Evolutionary conservation across 176 grass and related monocot species (phyloP).

Genomic region (Hordeum marinum): DNA sequence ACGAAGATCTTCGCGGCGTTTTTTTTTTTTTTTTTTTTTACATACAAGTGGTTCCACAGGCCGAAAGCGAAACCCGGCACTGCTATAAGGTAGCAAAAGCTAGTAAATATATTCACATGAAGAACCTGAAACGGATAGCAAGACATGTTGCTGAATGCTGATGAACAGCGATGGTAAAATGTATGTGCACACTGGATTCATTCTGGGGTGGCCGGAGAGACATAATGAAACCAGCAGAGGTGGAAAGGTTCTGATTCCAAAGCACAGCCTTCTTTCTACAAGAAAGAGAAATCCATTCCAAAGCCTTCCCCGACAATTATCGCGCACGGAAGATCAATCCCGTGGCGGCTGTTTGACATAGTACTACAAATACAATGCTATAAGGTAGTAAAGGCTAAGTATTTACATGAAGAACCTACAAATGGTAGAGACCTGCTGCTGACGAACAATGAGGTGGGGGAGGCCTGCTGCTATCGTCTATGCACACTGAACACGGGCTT

Average conservation of each 20-base stretch:
- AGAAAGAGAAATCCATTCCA: background rate
- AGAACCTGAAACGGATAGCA: background rate
- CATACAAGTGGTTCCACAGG: background rate
- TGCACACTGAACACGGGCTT: slow-evolving; percentile 33
- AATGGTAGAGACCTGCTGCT: background rate
- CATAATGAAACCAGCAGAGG: background rate
- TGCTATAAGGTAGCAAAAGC: background rate
- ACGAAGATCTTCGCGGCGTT: background rate
- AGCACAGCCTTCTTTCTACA: background rate
- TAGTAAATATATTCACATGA: slow-evolving; percentile 23
- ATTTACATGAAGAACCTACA: slow-evolving; percentile 43
- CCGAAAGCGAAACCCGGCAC: background rate
- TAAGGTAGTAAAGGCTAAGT: slow-evolving; percentile 26
- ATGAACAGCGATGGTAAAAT: background rate
- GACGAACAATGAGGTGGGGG: slow-evolving; percentile 17
- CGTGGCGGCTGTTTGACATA: background rate
- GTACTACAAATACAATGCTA: too few species aligned
- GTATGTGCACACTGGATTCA: slow-evolving; percentile 7
- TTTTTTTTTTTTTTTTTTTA: background rate
- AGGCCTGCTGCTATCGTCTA: slow-evolving; percentile 32
- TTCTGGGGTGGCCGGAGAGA: background rate
- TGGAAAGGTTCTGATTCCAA: too few species aligned
- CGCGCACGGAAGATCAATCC: background rate
- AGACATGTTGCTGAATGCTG: background rate
- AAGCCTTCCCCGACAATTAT: background rate